These are phyloP conservation scores for Mycena venus DNA, from an alignment of 768 basidiomycete species.

Conservation along the genomic window DNA sequence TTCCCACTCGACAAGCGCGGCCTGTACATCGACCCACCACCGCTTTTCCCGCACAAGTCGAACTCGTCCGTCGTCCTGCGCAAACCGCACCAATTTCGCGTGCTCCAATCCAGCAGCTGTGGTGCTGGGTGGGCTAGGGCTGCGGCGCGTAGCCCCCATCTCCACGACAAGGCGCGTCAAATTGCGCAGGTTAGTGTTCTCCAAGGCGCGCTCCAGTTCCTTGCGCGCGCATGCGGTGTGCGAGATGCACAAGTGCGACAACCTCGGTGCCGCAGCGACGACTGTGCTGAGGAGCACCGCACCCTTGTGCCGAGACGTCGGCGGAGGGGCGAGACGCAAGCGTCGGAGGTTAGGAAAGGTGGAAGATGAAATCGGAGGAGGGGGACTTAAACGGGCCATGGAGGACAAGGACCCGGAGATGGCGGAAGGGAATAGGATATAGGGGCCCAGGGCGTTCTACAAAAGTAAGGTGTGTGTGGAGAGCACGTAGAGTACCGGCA, in stretches of 20 bases:
- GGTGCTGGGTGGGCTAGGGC: constrained; percentile 17
- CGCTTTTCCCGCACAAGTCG: constrained; percentile 19
- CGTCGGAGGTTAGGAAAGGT: constrained; percentile 17
- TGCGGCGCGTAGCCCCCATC: constrained; percentile 13
- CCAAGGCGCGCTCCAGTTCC: constrained; percentile 28
- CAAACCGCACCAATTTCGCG: constrained; percentile 15
- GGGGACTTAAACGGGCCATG: constrained; percentile 28
- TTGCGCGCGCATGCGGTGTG: constrained; percentile 10
- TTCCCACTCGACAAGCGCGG: constrained; percentile 29
- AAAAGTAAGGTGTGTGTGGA: constrained; percentile 26
- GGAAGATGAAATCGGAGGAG: neutral
- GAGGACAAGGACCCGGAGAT: constrained; percentile 18
- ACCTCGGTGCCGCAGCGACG: constrained; percentile 16
- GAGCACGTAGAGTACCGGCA: constrained; percentile 16
- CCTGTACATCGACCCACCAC: constrained; percentile 33
- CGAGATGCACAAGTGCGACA: constrained; percentile 22
- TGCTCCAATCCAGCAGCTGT: constrained; percentile 7
- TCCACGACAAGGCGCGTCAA: constrained; percentile 28
- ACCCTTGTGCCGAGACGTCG: constrained; percentile 13
- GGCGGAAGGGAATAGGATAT: constrained; percentile 19
- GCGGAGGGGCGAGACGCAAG: constrained; percentile 17
- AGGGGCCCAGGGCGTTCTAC: constrained; percentile 16
- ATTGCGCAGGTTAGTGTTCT: constrained; percentile 21
- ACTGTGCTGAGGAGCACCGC: constrained; percentile 24
- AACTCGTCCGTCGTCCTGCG: constrained; percentile 26